Percentiles rank a stretch among this genome's conserved stretches.
phyloP scores from a whole-genome alignment of 371 early-diverging fungal genomes.

The Mortierella sp. region DNA sequence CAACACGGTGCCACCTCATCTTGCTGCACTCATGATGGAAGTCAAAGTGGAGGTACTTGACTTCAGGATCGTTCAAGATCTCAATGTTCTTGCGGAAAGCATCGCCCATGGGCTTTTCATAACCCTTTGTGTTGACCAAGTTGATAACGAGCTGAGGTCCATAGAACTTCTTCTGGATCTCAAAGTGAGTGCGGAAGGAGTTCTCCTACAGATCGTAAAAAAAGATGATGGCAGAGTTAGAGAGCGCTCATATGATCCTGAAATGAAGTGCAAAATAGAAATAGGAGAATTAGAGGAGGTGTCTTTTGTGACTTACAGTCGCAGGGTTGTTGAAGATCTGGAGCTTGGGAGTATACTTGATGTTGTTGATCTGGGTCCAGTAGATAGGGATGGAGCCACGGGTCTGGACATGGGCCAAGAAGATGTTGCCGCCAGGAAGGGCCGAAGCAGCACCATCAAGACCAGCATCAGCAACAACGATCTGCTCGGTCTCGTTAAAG shows the following conservation, averaged over 20 bases:
- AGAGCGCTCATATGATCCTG: background rate
- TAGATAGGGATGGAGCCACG: slow-evolving; percentile 98
- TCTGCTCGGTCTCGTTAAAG: slow-evolving; percentile 98
- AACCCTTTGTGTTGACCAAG: slow-evolving; percentile 92
- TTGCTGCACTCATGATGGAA: slow-evolving; percentile 96
- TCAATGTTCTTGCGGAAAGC: slow-evolving; percentile 79
- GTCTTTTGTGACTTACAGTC: slow-evolving; percentile 65
- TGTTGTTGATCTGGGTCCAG: slow-evolving; percentile 96
- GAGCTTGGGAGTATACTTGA: slow-evolving; percentile 93
- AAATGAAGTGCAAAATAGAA: background rate
- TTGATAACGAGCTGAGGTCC: slow-evolving; percentile 90
- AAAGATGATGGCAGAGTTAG: background rate
- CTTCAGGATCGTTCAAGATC: slow-evolving; percentile 65
- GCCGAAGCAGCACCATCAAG: slow-evolving; percentile 17
- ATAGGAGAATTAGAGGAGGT: background rate
- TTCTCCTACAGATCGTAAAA: slow-evolving; percentile 33
- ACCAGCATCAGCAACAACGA: slow-evolving; percentile 72
- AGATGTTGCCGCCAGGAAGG: slow-evolving; percentile 3
- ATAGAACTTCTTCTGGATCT: slow-evolving; percentile 77
- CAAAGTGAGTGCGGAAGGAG: slow-evolving; percentile 81
- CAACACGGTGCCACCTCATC: slow-evolving; percentile 89
- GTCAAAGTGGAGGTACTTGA: slow-evolving; percentile 93
- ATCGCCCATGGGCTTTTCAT: slow-evolving; percentile 86
- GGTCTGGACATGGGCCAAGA: slow-evolving; percentile 88
- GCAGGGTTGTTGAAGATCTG: slow-evolving; percentile 76